phyloP scores from a whole-genome alignment of 2,329 filamentous ascomycete species.

The Pseudogymnoascus sp. region DNA sequence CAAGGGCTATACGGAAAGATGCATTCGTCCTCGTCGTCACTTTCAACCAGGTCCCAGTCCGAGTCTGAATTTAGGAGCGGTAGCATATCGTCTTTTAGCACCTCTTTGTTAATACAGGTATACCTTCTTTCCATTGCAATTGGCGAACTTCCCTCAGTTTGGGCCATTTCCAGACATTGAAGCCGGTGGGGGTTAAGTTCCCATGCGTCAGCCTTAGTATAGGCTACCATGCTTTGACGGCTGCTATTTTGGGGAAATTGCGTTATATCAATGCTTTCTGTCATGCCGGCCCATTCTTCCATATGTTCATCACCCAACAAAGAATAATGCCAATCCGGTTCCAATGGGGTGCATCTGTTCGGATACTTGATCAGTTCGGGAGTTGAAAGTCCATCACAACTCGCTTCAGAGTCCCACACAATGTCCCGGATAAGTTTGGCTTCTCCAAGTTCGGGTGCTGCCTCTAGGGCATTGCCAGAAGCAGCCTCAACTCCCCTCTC shows the following conservation, averaged over 20 bases:
- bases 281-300: neutral
- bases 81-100: neutral
- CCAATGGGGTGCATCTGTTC: neutral
- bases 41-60: neutral
- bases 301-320: neutral
- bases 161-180: neutral
- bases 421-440: neutral
- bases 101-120: neutral
- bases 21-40: neutral
- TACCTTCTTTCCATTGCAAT: neutral
- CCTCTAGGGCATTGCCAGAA: neutral
- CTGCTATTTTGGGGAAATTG: neutral
- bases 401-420: neutral
- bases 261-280: neutral
- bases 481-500: neutral
- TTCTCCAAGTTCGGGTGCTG: neutral
- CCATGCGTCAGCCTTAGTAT: neutral
- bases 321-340: neutral
- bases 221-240: neutral
- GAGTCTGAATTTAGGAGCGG: neutral
- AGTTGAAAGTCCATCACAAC: neutral
- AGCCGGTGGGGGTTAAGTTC: neutral
- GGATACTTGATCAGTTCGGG: neutral
- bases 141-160: neutral
- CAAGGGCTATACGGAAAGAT: neutral